Percentiles rank a stretch among this genome's conserved stretches.
Conservation (phyloP, 2,329 filamentous ascomycete genomes). For the Magnaporthiopsis incrustans region DNA sequence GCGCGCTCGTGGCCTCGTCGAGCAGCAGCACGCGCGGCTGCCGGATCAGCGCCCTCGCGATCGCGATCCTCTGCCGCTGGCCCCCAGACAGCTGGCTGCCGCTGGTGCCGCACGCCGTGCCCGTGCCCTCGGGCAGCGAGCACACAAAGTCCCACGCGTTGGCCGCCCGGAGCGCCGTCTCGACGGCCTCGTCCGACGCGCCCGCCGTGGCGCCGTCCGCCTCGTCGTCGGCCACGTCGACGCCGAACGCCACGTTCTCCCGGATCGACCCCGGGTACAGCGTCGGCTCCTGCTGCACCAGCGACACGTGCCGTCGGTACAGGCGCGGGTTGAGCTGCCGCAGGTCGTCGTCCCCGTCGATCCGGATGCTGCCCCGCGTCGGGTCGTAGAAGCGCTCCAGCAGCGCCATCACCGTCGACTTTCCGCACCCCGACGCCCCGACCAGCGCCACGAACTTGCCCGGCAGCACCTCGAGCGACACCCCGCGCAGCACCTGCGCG, state of each 20-base stretch:
- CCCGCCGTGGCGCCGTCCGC: background rate
- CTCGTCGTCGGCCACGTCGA: constrained; percentile 15
- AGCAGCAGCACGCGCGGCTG: constrained; percentile 49
- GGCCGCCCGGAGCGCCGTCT: constrained; percentile 36
- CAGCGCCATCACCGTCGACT: constrained; percentile 51
- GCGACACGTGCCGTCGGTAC: constrained; percentile 42
- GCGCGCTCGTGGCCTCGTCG: constrained; percentile 46
- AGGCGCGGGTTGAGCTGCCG: constrained; percentile 35
- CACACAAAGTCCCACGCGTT: constrained; percentile 42
- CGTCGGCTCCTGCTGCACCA: constrained; percentile 51
- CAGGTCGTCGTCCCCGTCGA: constrained; percentile 17
- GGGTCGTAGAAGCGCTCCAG: constrained; percentile 38
- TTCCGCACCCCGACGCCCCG: constrained; percentile 49
- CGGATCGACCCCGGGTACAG: constrained; percentile 39
- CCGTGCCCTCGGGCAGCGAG: constrained; percentile 40
- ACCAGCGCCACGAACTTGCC: constrained; percentile 47
- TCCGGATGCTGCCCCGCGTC: constrained; percentile 34
- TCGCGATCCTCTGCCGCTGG: constrained; percentile 51
- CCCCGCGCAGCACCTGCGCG: constrained; percentile 31
- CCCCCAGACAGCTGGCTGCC: constrained; percentile 53
- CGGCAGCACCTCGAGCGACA: constrained; percentile 27
- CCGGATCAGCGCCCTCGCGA: constrained; percentile 51
- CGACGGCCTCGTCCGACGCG: constrained; percentile 27
- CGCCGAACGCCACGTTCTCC: constrained; percentile 36
- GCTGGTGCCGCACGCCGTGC: constrained; percentile 45